These are phyloP conservation scores for Monosporozyma aquatica DNA, from an alignment of 805 yeast genomes.

Conservation along the genomic window DNA sequence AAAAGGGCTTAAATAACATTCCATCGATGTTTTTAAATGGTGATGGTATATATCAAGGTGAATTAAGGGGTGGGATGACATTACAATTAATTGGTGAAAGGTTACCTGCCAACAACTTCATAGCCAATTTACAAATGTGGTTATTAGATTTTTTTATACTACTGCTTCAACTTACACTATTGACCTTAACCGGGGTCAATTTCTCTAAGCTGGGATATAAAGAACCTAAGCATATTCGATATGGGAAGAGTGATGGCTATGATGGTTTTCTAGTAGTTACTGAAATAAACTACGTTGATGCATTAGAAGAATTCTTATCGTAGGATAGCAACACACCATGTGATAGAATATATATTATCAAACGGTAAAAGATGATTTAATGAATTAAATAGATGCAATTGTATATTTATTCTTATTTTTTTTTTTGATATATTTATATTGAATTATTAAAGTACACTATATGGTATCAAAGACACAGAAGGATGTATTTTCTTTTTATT, in stretches of 20 bases:
- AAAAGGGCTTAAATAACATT: constrained; percentile 22
- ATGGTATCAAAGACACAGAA: too few species aligned
- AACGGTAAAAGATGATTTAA: not conserved
- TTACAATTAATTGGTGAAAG: constrained; percentile 42
- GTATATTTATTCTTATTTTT: not conserved
- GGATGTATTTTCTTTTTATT: too few species aligned
- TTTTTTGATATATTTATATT: not conserved
- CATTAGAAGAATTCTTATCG: not conserved
- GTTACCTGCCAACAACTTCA: constrained; percentile 28
- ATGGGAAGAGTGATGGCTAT: constrained; percentile 35
- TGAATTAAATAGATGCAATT: not conserved
- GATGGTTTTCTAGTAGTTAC: constrained; percentile 32
- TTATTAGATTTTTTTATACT: constrained; percentile 22
- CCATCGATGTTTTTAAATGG: constrained; percentile 25
- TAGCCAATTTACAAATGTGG: constrained; percentile 25
- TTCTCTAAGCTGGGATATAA: constrained; percentile 16
- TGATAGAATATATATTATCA: not conserved
- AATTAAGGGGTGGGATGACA: constrained; percentile 31
- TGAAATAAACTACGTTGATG: constrained; percentile 28
- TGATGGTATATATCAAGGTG: constrained; percentile 23
- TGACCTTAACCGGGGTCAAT: constrained; percentile 22
- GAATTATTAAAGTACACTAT: constrained; percentile 1
- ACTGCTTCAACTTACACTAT: constrained; percentile 19
- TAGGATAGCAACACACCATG: too few species aligned
- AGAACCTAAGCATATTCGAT: constrained; percentile 7